Percentiles rank a stretch among this genome's conserved stretches.
Conservation (phyloP, 176 grass and related monocot species). For the Eremochloa ophiuroides region DNA sequence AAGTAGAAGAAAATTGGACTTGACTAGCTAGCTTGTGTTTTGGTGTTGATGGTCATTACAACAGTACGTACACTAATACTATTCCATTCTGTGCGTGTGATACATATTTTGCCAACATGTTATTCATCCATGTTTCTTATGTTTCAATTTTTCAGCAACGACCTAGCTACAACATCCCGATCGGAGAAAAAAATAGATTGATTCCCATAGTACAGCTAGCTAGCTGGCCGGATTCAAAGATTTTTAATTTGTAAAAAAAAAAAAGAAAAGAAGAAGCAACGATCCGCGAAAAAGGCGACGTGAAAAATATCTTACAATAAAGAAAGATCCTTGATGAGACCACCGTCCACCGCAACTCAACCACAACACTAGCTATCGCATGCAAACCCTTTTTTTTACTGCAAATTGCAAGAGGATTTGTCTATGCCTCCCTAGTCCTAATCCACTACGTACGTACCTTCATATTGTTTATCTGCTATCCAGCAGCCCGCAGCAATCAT, state of each 20-base stretch:
- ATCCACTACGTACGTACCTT: constrained; percentile 24
- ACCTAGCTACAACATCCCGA: not conserved
- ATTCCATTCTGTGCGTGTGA: not conserved
- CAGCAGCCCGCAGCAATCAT: not conserved
- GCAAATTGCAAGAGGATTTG: constrained; percentile 26
- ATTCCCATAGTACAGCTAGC: not conserved
- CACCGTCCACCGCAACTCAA: constrained; percentile 36
- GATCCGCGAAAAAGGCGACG: not conserved
- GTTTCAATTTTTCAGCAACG: not conserved
- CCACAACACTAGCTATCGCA: constrained; percentile 16
- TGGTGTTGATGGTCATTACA: not conserved
- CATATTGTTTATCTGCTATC: not conserved
- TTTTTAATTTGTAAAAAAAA: not conserved
- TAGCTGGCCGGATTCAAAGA: not conserved
- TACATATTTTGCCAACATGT: not conserved
- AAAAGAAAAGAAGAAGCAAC: too few species aligned
- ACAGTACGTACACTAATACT: not conserved
- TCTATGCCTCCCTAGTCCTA: constrained; percentile 32
- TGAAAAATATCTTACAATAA: constrained; percentile 17
- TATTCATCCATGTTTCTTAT: not conserved
- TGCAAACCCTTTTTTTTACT: not conserved
- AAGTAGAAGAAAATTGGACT: not conserved
- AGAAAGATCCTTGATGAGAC: not conserved
- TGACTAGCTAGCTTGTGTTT: not conserved
- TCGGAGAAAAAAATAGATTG: too few species aligned